Percentiles rank a stretch among this genome's conserved stretches.
Evolutionary conservation across 2,329 filamentous ascomycete species (phyloP).

Genomic region (Ustilaginoidea virens): DNA sequence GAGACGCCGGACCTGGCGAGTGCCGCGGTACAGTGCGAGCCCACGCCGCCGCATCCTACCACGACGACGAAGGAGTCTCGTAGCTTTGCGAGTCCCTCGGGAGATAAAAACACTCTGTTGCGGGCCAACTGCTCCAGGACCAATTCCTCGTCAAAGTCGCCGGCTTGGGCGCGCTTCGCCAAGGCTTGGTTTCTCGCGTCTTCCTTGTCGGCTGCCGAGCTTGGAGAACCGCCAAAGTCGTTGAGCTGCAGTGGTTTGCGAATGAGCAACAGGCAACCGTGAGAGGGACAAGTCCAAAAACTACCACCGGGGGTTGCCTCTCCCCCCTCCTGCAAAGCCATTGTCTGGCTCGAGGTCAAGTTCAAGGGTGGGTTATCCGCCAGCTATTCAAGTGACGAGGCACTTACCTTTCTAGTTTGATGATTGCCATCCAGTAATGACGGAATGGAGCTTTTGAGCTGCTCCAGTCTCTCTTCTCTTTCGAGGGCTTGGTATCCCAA

Average conservation of each 20-base stretch:
- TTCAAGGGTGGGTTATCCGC: too few species aligned
- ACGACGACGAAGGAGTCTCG: conserved; percentile 73
- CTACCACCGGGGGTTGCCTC: too few species aligned
- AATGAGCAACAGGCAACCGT: too few species aligned
- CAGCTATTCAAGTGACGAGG: too few species aligned
- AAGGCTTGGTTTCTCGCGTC: conserved; percentile 43
- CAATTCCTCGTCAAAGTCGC: conserved; percentile 59
- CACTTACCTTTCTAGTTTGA: conserved; percentile 9
- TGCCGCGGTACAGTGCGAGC: conserved; percentile 77
- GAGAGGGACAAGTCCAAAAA: too few species aligned
- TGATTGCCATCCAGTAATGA: conserved; percentile 8
- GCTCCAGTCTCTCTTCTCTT: conserved; percentile 34
- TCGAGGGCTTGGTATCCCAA: conserved; percentile 47
- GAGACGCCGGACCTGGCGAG: conserved; percentile 80
- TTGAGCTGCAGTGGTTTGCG: too few species aligned
- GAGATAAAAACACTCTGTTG: conserved; percentile 79
- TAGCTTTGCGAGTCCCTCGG: conserved; percentile 65
- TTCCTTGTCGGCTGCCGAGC: conserved; percentile 36
- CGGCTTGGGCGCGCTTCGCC: conserved; percentile 42
- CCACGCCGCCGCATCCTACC: conserved; percentile 87
- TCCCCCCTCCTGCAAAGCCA: too few species aligned
- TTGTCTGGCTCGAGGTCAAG: too few species aligned
- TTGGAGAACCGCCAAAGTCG: conserved; percentile 39
- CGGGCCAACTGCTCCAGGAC: conserved; percentile 89
- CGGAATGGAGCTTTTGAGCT: conserved; percentile 47